Percentiles rank a stretch among this genome's conserved stretches.
phyloP scores from a whole-genome alignment of 345 rosid genomes.

The Punica granatum region DNA sequence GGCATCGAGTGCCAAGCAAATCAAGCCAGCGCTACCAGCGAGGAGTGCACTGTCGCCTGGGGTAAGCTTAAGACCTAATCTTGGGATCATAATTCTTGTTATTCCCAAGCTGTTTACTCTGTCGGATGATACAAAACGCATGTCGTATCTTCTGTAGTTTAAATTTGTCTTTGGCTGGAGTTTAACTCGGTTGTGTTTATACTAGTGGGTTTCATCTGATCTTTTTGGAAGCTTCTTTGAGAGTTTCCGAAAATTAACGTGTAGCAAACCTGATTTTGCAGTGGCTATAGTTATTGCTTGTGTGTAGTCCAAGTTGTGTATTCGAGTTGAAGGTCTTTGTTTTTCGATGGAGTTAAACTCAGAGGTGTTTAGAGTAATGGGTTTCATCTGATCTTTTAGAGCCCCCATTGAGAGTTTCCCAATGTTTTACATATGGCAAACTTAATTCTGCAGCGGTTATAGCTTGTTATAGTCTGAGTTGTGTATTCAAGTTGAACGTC shows the following conservation, averaged over 20 bases:
- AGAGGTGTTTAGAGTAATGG: not conserved
- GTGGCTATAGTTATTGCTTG: too few relatives aligned
- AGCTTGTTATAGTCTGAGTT: not conserved
- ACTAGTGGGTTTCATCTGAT: too few relatives aligned
- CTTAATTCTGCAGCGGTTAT: not conserved
- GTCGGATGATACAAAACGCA: not conserved
- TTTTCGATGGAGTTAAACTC: not conserved
- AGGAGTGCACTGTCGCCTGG: conserved; percentile 99
- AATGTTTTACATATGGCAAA: not conserved
- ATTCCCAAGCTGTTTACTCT: too few relatives aligned
- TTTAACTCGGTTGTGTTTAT: too few relatives aligned
- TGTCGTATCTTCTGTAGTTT: not conserved
- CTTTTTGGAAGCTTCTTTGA: too few relatives aligned
- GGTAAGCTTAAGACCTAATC: conserved; percentile 29
- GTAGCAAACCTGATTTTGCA: too few relatives aligned
- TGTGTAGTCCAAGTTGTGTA: too few relatives aligned
- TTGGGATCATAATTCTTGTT: not conserved
- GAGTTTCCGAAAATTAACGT: too few relatives aligned
- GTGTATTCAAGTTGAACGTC: not conserved
- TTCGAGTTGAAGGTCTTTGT: too few relatives aligned
- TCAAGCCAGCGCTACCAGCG: conserved; percentile 89
- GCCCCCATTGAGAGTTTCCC: not conserved
- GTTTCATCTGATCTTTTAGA: not conserved
- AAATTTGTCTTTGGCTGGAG: too few relatives aligned
- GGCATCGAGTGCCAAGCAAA: conserved; percentile 97